Evolutionary conservation across 495 filamentous ascomycete genomes (phyloP).

Genomic region (Penicillium flavigenum): DNA sequence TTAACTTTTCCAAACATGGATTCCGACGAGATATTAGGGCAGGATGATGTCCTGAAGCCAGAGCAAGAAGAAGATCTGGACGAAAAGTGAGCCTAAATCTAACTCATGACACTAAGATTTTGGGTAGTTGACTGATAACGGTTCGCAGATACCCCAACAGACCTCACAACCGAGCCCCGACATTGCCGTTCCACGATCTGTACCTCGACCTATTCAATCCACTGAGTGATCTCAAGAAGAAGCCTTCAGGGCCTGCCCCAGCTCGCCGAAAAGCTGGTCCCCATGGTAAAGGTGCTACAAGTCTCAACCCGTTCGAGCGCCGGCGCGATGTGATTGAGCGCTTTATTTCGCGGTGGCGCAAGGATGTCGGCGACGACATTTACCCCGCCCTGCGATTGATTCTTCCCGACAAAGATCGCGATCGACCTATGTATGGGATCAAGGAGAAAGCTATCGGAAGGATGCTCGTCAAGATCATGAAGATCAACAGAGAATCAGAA

Average conservation of each 20-base stretch:
- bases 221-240: slow-evolving; percentile 79
- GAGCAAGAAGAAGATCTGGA: slow-evolving; percentile 61
- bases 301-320: slow-evolving; percentile 74
- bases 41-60: slow-evolving; percentile 1
- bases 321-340: slow-evolving; percentile 82
- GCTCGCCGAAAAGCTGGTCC: slow-evolving; percentile 55
- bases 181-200: slow-evolving; percentile 80
- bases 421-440: slow-evolving; percentile 89
- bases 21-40: slow-evolving; percentile 44
- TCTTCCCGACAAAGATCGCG: slow-evolving; percentile 89
- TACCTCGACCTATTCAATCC: slow-evolving; percentile 81
- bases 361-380: slow-evolving; percentile 85
- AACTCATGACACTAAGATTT: not conserved
- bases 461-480: slow-evolving; percentile 84
- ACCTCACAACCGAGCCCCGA: slow-evolving; percentile 74
- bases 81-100: slow-evolving; percentile 52
- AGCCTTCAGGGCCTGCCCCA: slow-evolving; percentile 52
- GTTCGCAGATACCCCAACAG: slow-evolving; percentile 72
- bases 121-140: slow-evolving; percentile 26
- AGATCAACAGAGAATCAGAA: slow-evolving; percentile 87
- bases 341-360: slow-evolving; percentile 86
- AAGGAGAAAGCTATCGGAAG: slow-evolving; percentile 92
- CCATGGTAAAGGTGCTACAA: slow-evolving; percentile 48
- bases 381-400: slow-evolving; percentile 92
- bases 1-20: slow-evolving; percentile 37